Evolutionary conservation across 1,139 yeast species (phyloP), one percentile per base, ranked within the genome.

Genomic region (Yamadazyma sp.): DNA sequence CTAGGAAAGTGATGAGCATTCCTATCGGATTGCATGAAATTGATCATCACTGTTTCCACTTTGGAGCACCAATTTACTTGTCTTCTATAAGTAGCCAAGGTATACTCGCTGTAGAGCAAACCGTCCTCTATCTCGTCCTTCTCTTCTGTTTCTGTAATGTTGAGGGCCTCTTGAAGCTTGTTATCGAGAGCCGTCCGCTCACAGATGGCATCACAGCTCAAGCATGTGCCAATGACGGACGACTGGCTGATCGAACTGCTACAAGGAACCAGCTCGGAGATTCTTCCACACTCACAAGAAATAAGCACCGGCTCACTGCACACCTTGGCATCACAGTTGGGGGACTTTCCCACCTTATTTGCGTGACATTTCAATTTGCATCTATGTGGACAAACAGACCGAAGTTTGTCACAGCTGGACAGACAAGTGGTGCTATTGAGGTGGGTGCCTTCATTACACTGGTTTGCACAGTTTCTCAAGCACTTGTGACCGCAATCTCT

Each of bases 401-500:
- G 61, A 12, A 59, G 47, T 47, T 70, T 70, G n/a, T 71, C 71
- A 61, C 95, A 86, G 11, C 59, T 56, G 13, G 76, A 73, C 31
- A 67, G 69, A 59, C 95, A 86, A 9, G 60, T 54, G 3, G 58
- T 46, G 8, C 70, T 64, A 21, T 55, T 50, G 13, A 58, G 61
- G 46, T 71, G 76, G 15, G 8, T 20, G 1, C 44, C 46, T 28
- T 59, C 55, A 3, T 58, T 60, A 47, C 78, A 72, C 29, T 54
- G 54, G 8, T 54, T 40, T 1, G 67, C 82, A 47, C 90, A 84
- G 7, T 73, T 71, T 47, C 78, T 73, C 33, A 70, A 62, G 60
- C 97, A 89, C 16, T 63, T 63, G 56, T 89, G 97, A 13, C 95
- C 94, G 59, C 87, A 80, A 0, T 64, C 54, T 42, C 86, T 70